Evolutionary conservation across 106 monocot species (phyloP), one percentile per base, ranked within the genome.

Genomic region (Platanthera guangdongensis): DNA sequence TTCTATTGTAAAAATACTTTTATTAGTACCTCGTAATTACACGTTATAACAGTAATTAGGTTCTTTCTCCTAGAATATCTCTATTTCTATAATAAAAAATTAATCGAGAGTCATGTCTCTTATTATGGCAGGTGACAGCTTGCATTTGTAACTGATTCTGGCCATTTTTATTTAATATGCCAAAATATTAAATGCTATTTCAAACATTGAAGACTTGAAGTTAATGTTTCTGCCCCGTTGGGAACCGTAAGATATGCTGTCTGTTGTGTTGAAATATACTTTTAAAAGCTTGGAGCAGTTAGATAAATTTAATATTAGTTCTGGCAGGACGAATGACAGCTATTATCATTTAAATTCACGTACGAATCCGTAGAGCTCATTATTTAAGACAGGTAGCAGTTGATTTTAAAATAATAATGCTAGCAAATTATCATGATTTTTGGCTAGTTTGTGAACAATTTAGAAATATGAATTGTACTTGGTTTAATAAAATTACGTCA

Each of bases 151-250:
- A 60, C 59, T 60, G 19, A 60, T 60, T 60, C 22, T 22, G 8
- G 25, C 6, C 16, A 9, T 67, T 67, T 30, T 1, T 30, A 8
- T 30, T 39, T 67, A 45, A 25, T 30, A 13, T 32, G 8, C 0
- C 8, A 12, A 63, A 63, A 21, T 3, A 22, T 19, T 63, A 22
- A 18, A 8, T 18, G 11, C 12, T 14, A 5, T 53, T 63, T 68
- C 39, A 6, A 46, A 68, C 39, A 3, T 3, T 39, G 2, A 68
- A 46, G 4, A 18, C 22, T 15, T 39, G 39, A 5, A 18, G n/a
- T 48, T 70, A 70, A 48, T 48, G 70, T 70, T 70, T 70, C n/a
- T 48, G 70, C 13, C 69, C 11, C 47, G 70, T 45, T 70, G 70
- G 70, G 10, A 45, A 70, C 47, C n/a, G 68, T 39, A 28, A 62